phyloP scores from a whole-genome alignment of 2,329 filamentous ascomycete species.

The Fusarium concolor region DNA sequence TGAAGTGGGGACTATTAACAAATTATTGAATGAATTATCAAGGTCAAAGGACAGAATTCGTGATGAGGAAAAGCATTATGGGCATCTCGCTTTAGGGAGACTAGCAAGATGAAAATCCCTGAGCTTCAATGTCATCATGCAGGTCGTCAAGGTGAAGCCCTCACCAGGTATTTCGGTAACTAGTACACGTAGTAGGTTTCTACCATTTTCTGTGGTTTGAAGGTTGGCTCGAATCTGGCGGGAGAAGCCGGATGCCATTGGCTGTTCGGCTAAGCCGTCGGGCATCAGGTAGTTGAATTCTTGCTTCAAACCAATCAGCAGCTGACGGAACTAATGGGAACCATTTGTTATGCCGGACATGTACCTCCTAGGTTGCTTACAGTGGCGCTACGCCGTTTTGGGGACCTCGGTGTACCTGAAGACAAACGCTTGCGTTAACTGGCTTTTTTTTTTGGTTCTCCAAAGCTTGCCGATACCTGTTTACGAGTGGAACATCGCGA shows the following conservation, averaged over 20 bases:
- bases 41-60: not conserved
- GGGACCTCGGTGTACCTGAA: slow-evolving; percentile 20
- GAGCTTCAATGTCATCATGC: too few species aligned
- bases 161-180: not conserved
- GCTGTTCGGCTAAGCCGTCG: slow-evolving; percentile 32
- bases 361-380: slow-evolving; percentile 29
- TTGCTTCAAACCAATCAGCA: slow-evolving; percentile 9
- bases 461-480: slow-evolving; percentile 31
- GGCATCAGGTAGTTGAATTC: slow-evolving; percentile 10
- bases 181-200: not conserved
- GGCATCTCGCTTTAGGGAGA: too few species aligned
- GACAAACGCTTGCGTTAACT: slow-evolving; percentile 9
- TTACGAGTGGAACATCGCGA: slow-evolving; percentile 36
- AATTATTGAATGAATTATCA: not conserved
- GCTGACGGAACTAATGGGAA: slow-evolving; percentile 6
- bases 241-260: slow-evolving; percentile 26
- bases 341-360: slow-evolving; percentile 23
- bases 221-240: slow-evolving; percentile 1
- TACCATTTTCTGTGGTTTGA: not conserved
- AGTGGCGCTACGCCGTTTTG: not conserved
- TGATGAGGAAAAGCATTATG: not conserved
- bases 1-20: not conserved
- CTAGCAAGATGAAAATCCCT: not conserved
- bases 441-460: slow-evolving; percentile 21
- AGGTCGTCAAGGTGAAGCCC: not conserved